phyloP scores from a whole-genome alignment of 2,329 filamentous ascomycete genomes.

The Penicillium sp. region DNA sequence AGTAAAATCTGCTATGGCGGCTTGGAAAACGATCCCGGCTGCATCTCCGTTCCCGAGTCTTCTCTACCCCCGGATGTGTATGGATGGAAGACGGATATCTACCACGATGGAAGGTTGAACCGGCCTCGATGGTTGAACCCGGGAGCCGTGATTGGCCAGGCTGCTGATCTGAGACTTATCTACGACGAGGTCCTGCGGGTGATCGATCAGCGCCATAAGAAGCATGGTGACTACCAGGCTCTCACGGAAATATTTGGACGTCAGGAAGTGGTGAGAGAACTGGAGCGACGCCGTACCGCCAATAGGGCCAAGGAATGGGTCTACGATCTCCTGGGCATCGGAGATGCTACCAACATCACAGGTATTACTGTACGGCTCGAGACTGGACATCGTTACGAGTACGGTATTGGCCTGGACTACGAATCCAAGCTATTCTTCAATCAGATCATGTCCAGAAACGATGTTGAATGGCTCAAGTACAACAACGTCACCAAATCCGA shows the following conservation, averaged over 20 bases:
- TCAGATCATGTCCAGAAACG: constrained; percentile 38
- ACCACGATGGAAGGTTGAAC: constrained; percentile 37
- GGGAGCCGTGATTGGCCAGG: constrained; percentile 52
- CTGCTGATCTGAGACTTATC: constrained; percentile 47
- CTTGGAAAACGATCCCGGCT: constrained; percentile 47
- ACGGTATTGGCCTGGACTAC: constrained; percentile 54
- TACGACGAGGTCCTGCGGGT: constrained; percentile 46
- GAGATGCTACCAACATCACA: constrained; percentile 37
- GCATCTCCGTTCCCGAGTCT: constrained; percentile 53
- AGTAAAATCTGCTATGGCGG: constrained; percentile 54
- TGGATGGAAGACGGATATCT: constrained; percentile 44
- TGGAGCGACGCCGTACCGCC: constrained; percentile 35
- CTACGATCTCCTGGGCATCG: constrained; percentile 38
- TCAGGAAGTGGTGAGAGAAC: constrained; percentile 53
- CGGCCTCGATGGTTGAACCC: constrained; percentile 52
- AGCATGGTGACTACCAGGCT: constrained; percentile 45
- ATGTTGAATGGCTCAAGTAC: constrained; percentile 44
- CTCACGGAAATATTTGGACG: constrained; percentile 54
- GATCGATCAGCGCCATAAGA: constrained; percentile 31
- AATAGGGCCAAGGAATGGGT: constrained; percentile 41
- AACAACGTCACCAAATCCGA: constrained; percentile 39
- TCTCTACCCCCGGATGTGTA: constrained; percentile 51
- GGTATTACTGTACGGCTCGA: constrained; percentile 35
- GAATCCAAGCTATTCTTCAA: constrained; percentile 51
- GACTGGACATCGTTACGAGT: constrained; percentile 47